Evolutionary conservation across 805 yeast species (phyloP).

Genomic region (Starmera quercuum): DNA sequence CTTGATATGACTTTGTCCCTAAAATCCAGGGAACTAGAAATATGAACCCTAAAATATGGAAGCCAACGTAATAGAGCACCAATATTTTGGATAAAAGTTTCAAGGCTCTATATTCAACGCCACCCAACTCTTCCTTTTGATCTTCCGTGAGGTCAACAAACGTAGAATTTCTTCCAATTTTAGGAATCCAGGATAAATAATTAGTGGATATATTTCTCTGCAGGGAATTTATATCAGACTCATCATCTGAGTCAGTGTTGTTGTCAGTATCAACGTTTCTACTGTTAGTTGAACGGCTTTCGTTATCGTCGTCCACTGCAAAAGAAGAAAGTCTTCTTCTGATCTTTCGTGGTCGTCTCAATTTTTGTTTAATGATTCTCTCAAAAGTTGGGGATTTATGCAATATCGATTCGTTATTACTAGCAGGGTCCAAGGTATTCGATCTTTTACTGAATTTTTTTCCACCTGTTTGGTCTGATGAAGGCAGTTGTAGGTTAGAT

Average conservation of each 20-base stretch:
- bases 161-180: slow-evolving; percentile 87
- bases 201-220: slow-evolving; percentile 41
- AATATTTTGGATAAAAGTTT: slow-evolving; percentile 66
- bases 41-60: slow-evolving; percentile 49
- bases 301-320: slow-evolving; percentile 5
- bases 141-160: slow-evolving; percentile 74
- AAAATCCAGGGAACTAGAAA: slow-evolving; percentile 59
- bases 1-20: slow-evolving; percentile 31
- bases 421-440: slow-evolving; percentile 36
- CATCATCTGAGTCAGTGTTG: slow-evolving; percentile 21
- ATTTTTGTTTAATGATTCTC: slow-evolving; percentile 26
- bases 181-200: slow-evolving; percentile 86
- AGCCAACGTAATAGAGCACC: slow-evolving; percentile 63
- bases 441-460: slow-evolving; percentile 34
- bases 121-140: slow-evolving; percentile 93
- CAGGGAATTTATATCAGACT: slow-evolving; percentile 25
- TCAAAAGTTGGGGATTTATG: slow-evolving; percentile 43
- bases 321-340: slow-evolving; percentile 9
- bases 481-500: slow-evolving; percentile 27
- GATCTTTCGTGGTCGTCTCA: slow-evolving; percentile 18
- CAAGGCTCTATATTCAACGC: slow-evolving; percentile 90
- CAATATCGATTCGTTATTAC: slow-evolving; percentile 14
- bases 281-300: slow-evolving; percentile 1
- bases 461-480: slow-evolving; percentile 28
- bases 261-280: slow-evolving; percentile 5